Percentiles rank a stretch among this genome's conserved stretches.
Evolutionary conservation across 768 basidiomycete species (phyloP).

Genomic region (Podaxis sp.): DNA sequence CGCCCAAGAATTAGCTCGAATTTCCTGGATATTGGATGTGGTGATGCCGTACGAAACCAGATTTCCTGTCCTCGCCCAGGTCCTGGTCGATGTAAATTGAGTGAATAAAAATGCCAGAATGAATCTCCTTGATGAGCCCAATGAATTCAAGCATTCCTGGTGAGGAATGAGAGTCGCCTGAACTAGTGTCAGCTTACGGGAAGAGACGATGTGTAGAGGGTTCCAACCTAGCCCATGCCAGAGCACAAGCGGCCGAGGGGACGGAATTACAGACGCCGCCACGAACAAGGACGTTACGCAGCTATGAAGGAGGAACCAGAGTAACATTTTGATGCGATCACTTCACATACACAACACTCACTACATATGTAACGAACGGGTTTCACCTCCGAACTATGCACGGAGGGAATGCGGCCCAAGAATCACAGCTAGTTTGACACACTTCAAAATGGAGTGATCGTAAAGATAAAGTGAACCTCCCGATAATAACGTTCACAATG

Average conservation of each 20-base stretch:
- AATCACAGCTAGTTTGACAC: no score
- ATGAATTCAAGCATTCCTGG: constrained; percentile 72
- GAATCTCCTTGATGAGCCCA: constrained; percentile 53
- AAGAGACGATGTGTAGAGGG: not conserved
- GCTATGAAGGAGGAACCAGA: constrained; percentile 1
- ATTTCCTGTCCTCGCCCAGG: constrained; percentile 59
- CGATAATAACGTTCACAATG: not conserved
- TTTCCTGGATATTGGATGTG: not conserved
- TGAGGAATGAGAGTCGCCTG: constrained; percentile 76
- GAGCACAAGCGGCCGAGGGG: constrained; percentile 59
- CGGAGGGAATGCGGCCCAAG: no score
- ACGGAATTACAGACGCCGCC: not conserved
- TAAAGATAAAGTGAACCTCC: no score
- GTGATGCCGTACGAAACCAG: constrained; percentile 64
- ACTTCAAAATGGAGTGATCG: no score
- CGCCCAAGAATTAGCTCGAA: not conserved
- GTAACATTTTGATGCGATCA: constrained; percentile 7
- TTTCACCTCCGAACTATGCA: no score
- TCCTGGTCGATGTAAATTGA: constrained; percentile 68
- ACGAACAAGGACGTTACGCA: not conserved
- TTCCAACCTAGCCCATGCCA: constrained; percentile 71
- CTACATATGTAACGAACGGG: no score
- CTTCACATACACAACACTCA: not conserved
- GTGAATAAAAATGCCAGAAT: constrained; percentile 79
- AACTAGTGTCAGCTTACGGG: constrained; percentile 34